These are phyloP conservation scores for Chrysanthemum lavandulifolium DNA, from an alignment of 129 eudicot genomes.

Conservation along the genomic window DNA sequence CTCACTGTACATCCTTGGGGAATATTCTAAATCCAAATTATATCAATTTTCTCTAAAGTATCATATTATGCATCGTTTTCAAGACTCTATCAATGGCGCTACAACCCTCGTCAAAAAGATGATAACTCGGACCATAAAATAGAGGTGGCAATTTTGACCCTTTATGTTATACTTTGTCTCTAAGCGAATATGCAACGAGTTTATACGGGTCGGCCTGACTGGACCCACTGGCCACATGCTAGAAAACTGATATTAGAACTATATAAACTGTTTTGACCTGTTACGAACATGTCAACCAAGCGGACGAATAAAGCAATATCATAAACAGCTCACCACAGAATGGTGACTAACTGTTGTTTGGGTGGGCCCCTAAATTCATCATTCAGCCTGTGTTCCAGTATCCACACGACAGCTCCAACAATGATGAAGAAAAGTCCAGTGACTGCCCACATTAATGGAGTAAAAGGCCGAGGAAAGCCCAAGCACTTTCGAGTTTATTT, in stretches of 20 bases:
- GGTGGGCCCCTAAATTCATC: constrained; percentile 94
- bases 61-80: not conserved
- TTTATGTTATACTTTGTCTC: not conserved
- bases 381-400: constrained; percentile 73
- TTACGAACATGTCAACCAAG: not conserved
- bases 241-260: too few relatives aligned
- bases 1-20: not conserved
- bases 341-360: constrained; percentile 64
- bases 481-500: constrained; percentile 59
- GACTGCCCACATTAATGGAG: constrained; percentile 75
- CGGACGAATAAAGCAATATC: not conserved
- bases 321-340: constrained; percentile 58
- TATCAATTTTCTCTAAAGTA: not conserved
- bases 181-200: too few relatives aligned
- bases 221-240: too few relatives aligned
- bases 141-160: not conserved
- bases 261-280: not conserved
- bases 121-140: not conserved
- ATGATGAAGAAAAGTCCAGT: constrained; percentile 58
- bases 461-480: constrained; percentile 89
- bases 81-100: not conserved
- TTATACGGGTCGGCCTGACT: too few relatives aligned
- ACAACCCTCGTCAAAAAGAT: not conserved
- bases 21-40: not conserved
- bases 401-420: constrained; percentile 83